Percentiles rank a stretch among this genome's conserved stretches.
Evolutionary conservation across 306 rosid species (phyloP).

Genomic region (Prunus mume): DNA sequence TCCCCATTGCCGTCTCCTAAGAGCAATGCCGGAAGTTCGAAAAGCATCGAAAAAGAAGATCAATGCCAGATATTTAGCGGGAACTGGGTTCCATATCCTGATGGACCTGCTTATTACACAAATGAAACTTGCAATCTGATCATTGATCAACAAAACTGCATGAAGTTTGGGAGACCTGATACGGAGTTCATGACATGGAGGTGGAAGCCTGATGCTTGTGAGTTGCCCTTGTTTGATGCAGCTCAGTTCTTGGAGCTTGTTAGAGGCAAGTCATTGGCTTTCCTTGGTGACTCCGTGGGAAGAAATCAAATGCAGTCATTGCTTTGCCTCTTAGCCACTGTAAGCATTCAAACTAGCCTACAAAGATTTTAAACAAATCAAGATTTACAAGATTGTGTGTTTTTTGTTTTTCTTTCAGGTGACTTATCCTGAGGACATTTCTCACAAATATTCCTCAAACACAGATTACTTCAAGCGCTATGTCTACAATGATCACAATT

Average conservation of each 20-base stretch:
- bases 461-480: conserved; percentile 46
- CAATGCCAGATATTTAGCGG: conserved; percentile 65
- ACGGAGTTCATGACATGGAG: conserved; percentile 66
- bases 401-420: conserved; percentile 42
- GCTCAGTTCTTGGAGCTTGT: conserved; percentile 61
- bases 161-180: conserved; percentile 78
- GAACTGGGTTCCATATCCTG: conserved; percentile 56
- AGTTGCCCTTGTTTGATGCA: conserved; percentile 70
- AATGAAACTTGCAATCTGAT: conserved; percentile 57
- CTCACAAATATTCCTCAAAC: conserved; percentile 33
- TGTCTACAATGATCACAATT: conserved; percentile 56
- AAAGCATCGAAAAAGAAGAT: conserved; percentile 13
- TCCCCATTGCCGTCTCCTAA: conserved; percentile 25
- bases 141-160: conserved; percentile 69
- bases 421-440: conserved; percentile 58
- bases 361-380: background rate
- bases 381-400: background rate
- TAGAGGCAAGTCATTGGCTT: conserved; percentile 69
- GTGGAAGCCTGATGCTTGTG: conserved; percentile 88
- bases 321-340: conserved; percentile 64
- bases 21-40: conserved; percentile 12
- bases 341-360: conserved; percentile 5
- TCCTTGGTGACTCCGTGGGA: conserved; percentile 89
- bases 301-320: conserved; percentile 82
- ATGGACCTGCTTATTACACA: conserved; percentile 53